A percentile compares a stretch with the other conserved stretches of the same genome.
Evolutionary conservation across 2,329 filamentous ascomycete species (phyloP).

Genomic region (Penicillium freii): DNA sequence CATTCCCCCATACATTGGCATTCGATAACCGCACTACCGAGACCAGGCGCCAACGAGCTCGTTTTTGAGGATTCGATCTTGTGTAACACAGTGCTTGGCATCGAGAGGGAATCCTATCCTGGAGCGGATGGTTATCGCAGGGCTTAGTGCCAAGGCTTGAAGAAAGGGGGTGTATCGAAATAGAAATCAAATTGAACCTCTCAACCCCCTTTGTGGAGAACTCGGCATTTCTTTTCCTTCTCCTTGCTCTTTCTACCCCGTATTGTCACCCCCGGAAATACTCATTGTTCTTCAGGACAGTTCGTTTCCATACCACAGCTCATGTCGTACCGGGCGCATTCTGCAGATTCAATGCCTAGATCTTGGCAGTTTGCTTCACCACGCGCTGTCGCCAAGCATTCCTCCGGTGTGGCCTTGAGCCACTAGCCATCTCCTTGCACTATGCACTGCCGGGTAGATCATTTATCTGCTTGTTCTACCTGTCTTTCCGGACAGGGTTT

Average conservation of each 20-base stretch:
- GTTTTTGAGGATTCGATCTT: constrained; percentile 1
- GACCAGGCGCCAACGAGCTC: background rate
- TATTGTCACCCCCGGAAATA: constrained; percentile 8
- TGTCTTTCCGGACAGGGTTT: background rate
- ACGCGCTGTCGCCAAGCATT: constrained; percentile 12
- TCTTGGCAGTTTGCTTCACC: constrained; percentile 9
- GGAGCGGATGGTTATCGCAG: background rate
- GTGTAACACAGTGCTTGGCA: constrained; percentile 4
- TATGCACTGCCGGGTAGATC: constrained; percentile 4
- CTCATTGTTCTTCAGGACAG: background rate
- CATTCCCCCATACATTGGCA: background rate
- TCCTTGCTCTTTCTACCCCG: constrained; percentile 6
- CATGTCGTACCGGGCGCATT: constrained; percentile 8
- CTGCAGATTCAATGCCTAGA: constrained; percentile 10
- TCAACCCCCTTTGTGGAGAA: constrained; percentile 8
- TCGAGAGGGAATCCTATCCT: constrained; percentile 4
- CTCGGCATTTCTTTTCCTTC: background rate
- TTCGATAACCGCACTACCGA: background rate
- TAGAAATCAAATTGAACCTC: background rate
- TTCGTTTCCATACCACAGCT: background rate
- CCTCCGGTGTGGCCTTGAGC: background rate
- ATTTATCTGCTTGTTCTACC: constrained; percentile 11
- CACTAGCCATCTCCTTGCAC: background rate
- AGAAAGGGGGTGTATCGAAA: constrained; percentile 5
- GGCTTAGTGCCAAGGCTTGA: constrained; percentile 4